Percentiles rank a stretch among this genome's conserved stretches.
Evolutionary conservation across 805 yeast genomes (phyloP).

Genomic region (Vanderwaltozyma verrucispora): DNA sequence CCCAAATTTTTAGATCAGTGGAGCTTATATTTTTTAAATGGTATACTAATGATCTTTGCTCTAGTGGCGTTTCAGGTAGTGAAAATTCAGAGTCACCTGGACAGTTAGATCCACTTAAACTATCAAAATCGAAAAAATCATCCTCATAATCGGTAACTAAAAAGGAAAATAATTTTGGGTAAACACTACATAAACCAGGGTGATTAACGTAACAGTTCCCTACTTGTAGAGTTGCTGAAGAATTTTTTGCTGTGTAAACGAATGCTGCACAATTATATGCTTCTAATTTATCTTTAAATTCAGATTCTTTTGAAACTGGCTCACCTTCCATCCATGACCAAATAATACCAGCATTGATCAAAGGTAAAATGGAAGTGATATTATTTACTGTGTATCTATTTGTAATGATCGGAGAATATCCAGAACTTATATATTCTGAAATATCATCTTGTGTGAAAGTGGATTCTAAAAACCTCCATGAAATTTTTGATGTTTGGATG

Average conservation of each 20-base stretch:
- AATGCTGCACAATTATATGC: slow-evolving; percentile 39
- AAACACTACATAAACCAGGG: slow-evolving; percentile 46
- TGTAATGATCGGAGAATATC: slow-evolving; percentile 56
- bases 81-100: slow-evolving; percentile 31
- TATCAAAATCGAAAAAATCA: slow-evolving; percentile 36
- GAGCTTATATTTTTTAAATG: slow-evolving; percentile 7
- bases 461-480: slow-evolving; percentile 37
- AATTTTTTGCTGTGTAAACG: slow-evolving; percentile 10
- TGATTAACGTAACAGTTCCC: slow-evolving; percentile 51
- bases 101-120: slow-evolving; percentile 24
- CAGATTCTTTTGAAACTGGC: slow-evolving; percentile 30
- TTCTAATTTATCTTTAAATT: slow-evolving; percentile 15
- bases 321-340: slow-evolving; percentile 73
- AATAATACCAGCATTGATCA: slow-evolving; percentile 29
- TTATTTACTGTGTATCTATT: slow-evolving; percentile 19
- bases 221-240: slow-evolving; percentile 47
- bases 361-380: slow-evolving; percentile 22
- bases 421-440: slow-evolving; percentile 38
- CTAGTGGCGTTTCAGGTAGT: slow-evolving; percentile 41
- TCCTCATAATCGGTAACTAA: slow-evolving; percentile 24
- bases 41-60: slow-evolving; percentile 28
- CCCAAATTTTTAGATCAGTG: slow-evolving; percentile 39
- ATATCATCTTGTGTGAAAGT: slow-evolving; percentile 33
- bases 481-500: slow-evolving; percentile 7
- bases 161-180: slow-evolving; percentile 35